A percentile compares a stretch with the other conserved stretches of the same genome.
phyloP scores from a whole-genome alignment of 1,284 basidiomycete species.

The Malassezia globosa region DNA sequence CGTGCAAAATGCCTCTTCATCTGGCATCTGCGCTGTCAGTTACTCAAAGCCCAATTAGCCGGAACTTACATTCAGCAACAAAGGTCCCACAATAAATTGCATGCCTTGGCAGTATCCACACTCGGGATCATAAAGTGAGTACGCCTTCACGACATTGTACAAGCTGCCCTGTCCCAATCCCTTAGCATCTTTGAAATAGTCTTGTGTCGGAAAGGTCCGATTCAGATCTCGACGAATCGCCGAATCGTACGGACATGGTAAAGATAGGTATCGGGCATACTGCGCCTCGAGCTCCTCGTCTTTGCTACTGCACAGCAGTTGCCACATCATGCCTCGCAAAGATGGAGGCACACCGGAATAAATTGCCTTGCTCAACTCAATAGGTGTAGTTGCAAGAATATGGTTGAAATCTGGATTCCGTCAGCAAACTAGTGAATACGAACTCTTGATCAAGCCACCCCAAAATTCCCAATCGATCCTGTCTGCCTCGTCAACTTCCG shows the following conservation, averaged over 20 bases:
- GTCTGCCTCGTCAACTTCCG: conserved; percentile 13
- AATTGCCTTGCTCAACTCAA: conserved; percentile 71
- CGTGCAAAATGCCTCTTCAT: conserved; percentile 76
- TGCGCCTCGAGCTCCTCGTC: conserved; percentile 72
- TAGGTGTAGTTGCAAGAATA: conserved; percentile 29
- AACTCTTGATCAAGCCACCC: conserved; percentile 65
- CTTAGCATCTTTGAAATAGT: conserved; percentile 73
- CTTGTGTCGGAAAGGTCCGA: conserved; percentile 91
- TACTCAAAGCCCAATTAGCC: no score
- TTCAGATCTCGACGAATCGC: conserved; percentile 78
- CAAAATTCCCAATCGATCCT: conserved; percentile 67
- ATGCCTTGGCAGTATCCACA: conserved; percentile 94
- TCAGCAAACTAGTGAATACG: background rate
- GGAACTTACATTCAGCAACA: conserved; percentile 69
- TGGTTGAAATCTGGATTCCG: conserved; percentile 16
- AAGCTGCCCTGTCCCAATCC: conserved; percentile 91
- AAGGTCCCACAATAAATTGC: conserved; percentile 76
- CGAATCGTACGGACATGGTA: conserved; percentile 78
- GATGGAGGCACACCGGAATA: conserved; percentile 78
- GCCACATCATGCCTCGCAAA: conserved; percentile 91
- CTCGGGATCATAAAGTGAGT: conserved; percentile 85
- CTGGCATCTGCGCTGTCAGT: conserved; percentile 27
- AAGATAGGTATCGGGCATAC: conserved; percentile 70
- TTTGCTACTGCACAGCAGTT: conserved; percentile 83
- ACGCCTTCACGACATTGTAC: conserved; percentile 94